Percentiles rank a stretch among this genome's conserved stretches.
phyloP scores from a whole-genome alignment of 1,284 basidiomycete species.

The Fomes fomentarius region DNA sequence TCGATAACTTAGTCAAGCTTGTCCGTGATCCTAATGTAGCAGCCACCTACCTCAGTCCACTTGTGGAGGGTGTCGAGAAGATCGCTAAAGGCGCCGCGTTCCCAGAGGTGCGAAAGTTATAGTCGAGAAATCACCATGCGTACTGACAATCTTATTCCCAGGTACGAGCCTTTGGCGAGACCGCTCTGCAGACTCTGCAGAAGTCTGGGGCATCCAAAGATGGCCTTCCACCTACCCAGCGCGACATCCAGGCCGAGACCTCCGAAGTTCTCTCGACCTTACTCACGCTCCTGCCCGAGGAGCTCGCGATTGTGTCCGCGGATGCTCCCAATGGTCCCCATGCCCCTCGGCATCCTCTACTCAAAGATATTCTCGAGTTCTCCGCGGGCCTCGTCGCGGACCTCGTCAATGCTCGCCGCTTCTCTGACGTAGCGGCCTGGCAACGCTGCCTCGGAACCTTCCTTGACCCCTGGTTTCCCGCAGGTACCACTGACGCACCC shows the following conservation, averaged over 20 bases:
- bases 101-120: slow-evolving; percentile 72
- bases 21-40: slow-evolving; percentile 93
- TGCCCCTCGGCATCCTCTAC: slow-evolving; percentile 49
- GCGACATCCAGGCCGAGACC: slow-evolving; percentile 69
- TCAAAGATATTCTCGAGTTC: slow-evolving; percentile 65
- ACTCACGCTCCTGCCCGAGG: slow-evolving; percentile 61
- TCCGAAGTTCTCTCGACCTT: slow-evolving; percentile 59
- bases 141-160: slow-evolving; percentile 32
- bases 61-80: slow-evolving; percentile 91
- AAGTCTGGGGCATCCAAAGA: slow-evolving; percentile 81
- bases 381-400: slow-evolving; percentile 78
- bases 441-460: slow-evolving; percentile 74
- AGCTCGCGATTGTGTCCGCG: slow-evolving; percentile 46
- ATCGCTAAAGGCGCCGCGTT: slow-evolving; percentile 93
- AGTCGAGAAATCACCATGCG: slow-evolving; percentile 3
- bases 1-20: slow-evolving; percentile 97
- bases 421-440: slow-evolving; percentile 71
- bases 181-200: slow-evolving; percentile 75
- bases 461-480: slow-evolving; percentile 66
- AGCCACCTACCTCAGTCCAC: slow-evolving; percentile 85
- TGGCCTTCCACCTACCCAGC: slow-evolving; percentile 63
- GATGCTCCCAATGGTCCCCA: slow-evolving; percentile 50
- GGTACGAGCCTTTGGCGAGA: slow-evolving; percentile 90
- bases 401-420: slow-evolving; percentile 71
- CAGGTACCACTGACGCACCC: slow-evolving; percentile 44